phyloP scores from a whole-genome alignment of 805 yeast species.

The Metschnikowia hibisci region DNA sequence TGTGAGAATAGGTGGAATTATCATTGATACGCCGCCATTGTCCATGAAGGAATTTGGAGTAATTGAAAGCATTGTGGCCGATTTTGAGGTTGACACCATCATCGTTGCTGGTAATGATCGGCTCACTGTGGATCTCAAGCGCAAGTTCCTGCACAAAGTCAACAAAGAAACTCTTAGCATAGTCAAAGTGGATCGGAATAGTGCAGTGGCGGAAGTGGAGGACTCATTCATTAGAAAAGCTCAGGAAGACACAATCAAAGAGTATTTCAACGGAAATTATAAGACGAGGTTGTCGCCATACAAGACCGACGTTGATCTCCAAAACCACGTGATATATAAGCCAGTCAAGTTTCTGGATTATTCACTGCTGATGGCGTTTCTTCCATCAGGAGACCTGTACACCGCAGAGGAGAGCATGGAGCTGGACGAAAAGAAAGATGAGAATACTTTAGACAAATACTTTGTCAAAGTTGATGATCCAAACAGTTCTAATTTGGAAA shows the following conservation, averaged over 20 bases:
- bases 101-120: constrained; percentile 78
- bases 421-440: constrained; percentile 17
- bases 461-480: constrained; percentile 40
- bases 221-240: constrained; percentile 62
- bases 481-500: constrained; percentile 56
- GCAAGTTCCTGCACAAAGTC: constrained; percentile 41
- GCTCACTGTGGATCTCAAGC: constrained; percentile 57
- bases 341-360: constrained; percentile 47
- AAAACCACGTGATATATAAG: constrained; percentile 56
- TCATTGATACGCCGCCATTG: constrained; percentile 74
- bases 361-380: constrained; percentile 33
- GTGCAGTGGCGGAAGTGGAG: constrained; percentile 74
- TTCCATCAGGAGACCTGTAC: constrained; percentile 42
- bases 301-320: constrained; percentile 68
- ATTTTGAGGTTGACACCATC: constrained; percentile 56
- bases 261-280: constrained; percentile 82
- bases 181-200: constrained; percentile 64
- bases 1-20: constrained; percentile 49
- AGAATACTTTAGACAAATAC: constrained; percentile 31
- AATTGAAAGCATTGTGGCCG: constrained; percentile 54
- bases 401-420: constrained; percentile 26
- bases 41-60: constrained; percentile 46
- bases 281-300: constrained; percentile 75
- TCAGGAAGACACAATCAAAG: constrained; percentile 76
- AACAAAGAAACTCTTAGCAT: constrained; percentile 34